Base-by-base conservation (phyloP, 306 rosid genomes). In the Fagus sylvatica region DNA sequence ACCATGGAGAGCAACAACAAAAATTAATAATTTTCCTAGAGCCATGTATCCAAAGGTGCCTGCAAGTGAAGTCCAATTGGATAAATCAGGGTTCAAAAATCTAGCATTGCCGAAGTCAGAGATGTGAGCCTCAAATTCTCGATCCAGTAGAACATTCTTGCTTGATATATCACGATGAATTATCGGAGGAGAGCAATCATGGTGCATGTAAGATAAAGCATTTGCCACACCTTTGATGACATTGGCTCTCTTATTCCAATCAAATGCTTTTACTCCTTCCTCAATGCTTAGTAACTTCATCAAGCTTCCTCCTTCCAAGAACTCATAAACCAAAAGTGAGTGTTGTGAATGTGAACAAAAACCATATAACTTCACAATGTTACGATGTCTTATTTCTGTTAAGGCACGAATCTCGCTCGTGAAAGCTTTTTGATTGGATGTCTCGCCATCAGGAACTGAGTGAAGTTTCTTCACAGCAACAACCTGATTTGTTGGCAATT, bases 321-420 rank as follows among this genome's bases (percentile, higher is more conserved):
- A 81, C 54, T 81, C 78, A 19, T 53, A 81, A 15, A 76, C 74
- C 81, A 81, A 66, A 71, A 76, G 76, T 0, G 81, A 71, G 73
- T 76, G 54, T 1, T 34, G 28, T n/a, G 8, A 22, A 43, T 53
- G 75, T 3, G 69, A 76, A 43, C 84, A 81, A 46, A 81, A 76
- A 0, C 84, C 74, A 34, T 37, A 22, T 8, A 81, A 37, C 41
- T 72, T 81, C 11, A 70, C 69, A 49, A 81, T 81, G 61, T 81
- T 81, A 53, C 22, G 37, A 42, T 76, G 85, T 72, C 75, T 61
- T 71, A 76, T 42, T 72, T 81, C 64, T 5, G 41, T 42, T 15
- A 71, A 43, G n/a, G 75, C 79, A 17, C 32, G 13, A 55, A 82
- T 66, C 48, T 77, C 82, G 22, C 73, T 77, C n/a, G 15, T 0